These are phyloP conservation scores for Pholiota molesta DNA, from an alignment of 768 basidiomycete species.

Conservation along the genomic window DNA sequence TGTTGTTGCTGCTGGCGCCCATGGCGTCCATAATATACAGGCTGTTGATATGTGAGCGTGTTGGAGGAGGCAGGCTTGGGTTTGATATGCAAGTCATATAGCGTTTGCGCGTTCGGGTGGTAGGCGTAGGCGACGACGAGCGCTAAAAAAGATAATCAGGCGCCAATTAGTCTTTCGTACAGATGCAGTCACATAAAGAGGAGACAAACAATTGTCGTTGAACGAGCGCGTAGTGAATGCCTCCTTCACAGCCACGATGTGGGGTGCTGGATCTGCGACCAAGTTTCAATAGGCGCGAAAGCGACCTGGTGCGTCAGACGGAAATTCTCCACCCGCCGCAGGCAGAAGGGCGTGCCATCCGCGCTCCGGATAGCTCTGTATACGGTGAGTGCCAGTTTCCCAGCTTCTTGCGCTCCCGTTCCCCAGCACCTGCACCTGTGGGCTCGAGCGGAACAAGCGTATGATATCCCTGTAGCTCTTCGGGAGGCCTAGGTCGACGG, in stretches of 20 bases:
- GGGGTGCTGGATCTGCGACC: constrained; percentile 86
- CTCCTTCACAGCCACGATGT: constrained; percentile 81
- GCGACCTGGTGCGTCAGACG: constrained; percentile 81
- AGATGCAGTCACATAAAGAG: not conserved
- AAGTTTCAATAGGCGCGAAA: constrained; percentile 80
- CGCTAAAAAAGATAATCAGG: constrained; percentile 46
- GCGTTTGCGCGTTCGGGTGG: constrained; percentile 80
- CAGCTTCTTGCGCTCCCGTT: constrained; percentile 74
- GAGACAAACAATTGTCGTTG: constrained; percentile 81
- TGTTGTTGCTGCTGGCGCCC: constrained; percentile 23
- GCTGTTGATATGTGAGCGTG: constrained; percentile 23
- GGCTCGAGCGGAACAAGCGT: constrained; percentile 80
- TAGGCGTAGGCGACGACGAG: constrained; percentile 92
- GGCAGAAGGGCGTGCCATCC: constrained; percentile 77
- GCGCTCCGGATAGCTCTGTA: constrained; percentile 79
- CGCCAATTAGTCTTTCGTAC: not conserved
- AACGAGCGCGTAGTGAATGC: constrained; percentile 96
- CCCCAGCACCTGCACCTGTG: constrained; percentile 37
- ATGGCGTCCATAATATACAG: constrained; percentile 24
- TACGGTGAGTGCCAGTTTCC: constrained; percentile 82
- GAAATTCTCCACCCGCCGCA: constrained; percentile 90
- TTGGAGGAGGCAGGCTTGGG: constrained; percentile 39
- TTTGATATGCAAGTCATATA: constrained; percentile 79
- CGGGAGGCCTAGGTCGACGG: constrained; percentile 61
- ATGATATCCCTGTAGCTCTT: constrained; percentile 91